Evolutionary conservation across 2,329 filamentous ascomycete genomes (phyloP), one percentile per base, ranked within the genome.

Genomic region (Zopfia rhizophila): DNA sequence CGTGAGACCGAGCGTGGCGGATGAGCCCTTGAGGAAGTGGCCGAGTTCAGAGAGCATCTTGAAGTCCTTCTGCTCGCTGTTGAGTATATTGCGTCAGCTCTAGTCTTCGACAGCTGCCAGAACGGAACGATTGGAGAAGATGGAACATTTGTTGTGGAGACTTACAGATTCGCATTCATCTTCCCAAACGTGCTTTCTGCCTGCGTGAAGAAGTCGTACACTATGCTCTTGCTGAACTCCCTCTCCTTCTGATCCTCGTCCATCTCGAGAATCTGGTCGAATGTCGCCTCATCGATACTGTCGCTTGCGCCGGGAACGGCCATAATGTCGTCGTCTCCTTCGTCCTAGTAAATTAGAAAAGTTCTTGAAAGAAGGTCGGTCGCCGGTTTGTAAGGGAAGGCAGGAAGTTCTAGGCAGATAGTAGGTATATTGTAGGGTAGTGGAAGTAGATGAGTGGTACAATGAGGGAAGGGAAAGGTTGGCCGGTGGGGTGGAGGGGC

Each of bases 231-330:
- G 75, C 89, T 95, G 79, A 97, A 97, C 36, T 96, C 91, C 61
- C 86, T 82, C 55, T 93, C 89, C 8, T 86, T 84, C 58, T 90
- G 88, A 55, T 90, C 89, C 55, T 97, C 94, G 72, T 99, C 94
- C 93, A 99, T 97, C 74, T 97, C 94, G 53, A 97, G 84, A 70
- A 99, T 97, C 78, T 97, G 94, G 63, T 87, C 86, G 65, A 99
- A 99, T 45, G 91, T 96, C 43, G 74, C 70, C 51, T 79, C 76
- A 72, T 97, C 93, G 73, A 99, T 86, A 68, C 81, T 81, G 56
- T 94, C 89, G 48, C 84, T 86, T 56, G 91, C 83, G 49, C 89
- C 83, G 48, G 80, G 78, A 63, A 85, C 68, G 23, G 55, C 58
- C 68, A 72, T 72, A 58, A 70, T 70, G 64, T 61, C 61, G 28